Base-by-base conservation (phyloP, 331 rosid genomes). In the Malus hybrid region DNA sequence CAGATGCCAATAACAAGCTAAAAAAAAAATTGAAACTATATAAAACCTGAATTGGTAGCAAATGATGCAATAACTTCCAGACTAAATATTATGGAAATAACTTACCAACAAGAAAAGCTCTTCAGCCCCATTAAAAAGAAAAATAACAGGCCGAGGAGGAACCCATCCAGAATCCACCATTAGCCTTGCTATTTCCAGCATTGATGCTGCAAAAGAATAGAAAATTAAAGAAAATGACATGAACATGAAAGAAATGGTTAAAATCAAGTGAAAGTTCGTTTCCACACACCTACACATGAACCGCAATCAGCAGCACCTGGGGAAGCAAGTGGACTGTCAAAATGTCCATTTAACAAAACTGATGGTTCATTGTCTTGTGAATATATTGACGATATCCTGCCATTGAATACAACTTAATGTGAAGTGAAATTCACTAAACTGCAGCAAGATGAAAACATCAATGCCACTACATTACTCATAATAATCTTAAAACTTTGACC, bases 291-390 rank as follows among this genome's bases (percentile, higher is more conserved):
- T 84, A 94, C 97, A 85, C 99, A 94, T 6, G 97, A 88, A 85
- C 92, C 99, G 63, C 99, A 94, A 80, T 94, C 99, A 79, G 82
- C 93, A 36, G 99, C 99, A 20, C 99, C 99, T 3, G 99, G 99
- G 69, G 99, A 94, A 83, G 93, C 93, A 74, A 92, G 97, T 48
- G 99, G 91, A 75, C 97, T 83, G 75, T 94, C 99, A 74, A 89
- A 94, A 86, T 94, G 99, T 3, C 89, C 97, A 34, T 94, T 94
- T 79, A 94, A 75, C 79, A 94, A 75, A 79, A 94, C 91, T 24
- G 99, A 92, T 6, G 96, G 86, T 77, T 90, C 96, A 26, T 87
- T 85, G 53, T 90, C 96, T 69, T 83, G 81, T 26, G 96, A 89
- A 71, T 90, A 86, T 58, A 70, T 61, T 5, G 99, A 81, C 26